Conservation (phyloP, 2,329 filamentous ascomycete species). For the Aspergillus costaricaensis region DNA sequence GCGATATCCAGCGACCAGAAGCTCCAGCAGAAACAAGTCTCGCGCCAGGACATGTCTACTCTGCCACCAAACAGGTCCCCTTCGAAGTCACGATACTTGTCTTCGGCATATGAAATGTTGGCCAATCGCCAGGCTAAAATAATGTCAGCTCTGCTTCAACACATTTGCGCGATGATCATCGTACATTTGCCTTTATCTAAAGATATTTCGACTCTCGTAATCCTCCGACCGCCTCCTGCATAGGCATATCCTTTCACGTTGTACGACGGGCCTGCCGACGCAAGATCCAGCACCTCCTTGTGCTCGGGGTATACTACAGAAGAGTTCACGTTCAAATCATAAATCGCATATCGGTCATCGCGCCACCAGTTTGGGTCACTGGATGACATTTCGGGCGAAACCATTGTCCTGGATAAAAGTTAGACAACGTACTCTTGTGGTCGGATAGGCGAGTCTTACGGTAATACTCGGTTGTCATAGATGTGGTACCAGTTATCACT, state of each 20-base stretch:
- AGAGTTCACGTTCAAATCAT: conserved; percentile 86
- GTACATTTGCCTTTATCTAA: conserved; percentile 73
- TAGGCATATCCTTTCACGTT: conserved; percentile 81
- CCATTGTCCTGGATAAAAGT: conserved; percentile 60
- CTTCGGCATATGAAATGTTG: conserved; percentile 79
- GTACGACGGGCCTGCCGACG: conserved; percentile 57
- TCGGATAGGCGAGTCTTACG: conserved; percentile 44
- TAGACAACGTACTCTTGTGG: not conserved
- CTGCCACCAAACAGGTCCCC: conserved; percentile 71
- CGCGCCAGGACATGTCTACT: conserved; percentile 78
- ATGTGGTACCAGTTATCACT: conserved; percentile 97
- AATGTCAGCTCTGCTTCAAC: conserved; percentile 12
- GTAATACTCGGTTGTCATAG: conserved; percentile 87
- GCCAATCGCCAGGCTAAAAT: conserved; percentile 68
- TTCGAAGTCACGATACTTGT: conserved; percentile 70
- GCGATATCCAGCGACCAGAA: conserved; percentile 79
- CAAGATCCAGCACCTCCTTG: conserved; percentile 64
- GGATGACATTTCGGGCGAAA: conserved; percentile 77
- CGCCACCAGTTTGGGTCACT: conserved; percentile 76
- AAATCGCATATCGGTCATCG: conserved; percentile 89
- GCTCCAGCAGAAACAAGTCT: conserved; percentile 86
- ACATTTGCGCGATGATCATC: not conserved
- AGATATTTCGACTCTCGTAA: conserved; percentile 81
- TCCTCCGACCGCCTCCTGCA: conserved; percentile 77
- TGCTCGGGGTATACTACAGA: conserved; percentile 79